Base-by-base conservation (phyloP, 2,329 filamentous ascomycete genomes). In the Exophiala aquamarina region DNA sequence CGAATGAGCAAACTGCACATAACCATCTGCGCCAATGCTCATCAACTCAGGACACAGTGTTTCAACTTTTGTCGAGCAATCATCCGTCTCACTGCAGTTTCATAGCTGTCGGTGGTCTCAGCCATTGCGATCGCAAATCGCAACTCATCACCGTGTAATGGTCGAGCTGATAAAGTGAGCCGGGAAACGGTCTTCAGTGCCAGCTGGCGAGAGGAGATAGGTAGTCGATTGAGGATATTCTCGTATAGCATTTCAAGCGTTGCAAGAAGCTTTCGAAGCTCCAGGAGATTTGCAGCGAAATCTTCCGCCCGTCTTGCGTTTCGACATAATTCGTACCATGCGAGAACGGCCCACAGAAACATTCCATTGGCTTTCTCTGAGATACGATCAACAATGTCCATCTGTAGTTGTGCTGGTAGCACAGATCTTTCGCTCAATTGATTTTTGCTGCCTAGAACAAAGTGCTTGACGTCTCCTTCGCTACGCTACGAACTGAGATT, bases 341-440 rank as follows among this genome's bases (percentile, higher is more conserved):
- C 41, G 15, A 44, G 41, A 10, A 20, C 19, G 11, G 41, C 41
- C 41, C 41, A 44, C 18, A 44, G 23, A 17, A 44, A 44, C 41
- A 44, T 44, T 11, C 11, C 19, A 15, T 28, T 7, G 3, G 41
- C 41, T 36, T 44, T 44, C n/a, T 44, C 17, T 9, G 21, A 38
- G 13, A 44, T 44, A 11, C 18, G 15, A 6, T 33, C 31, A 8
- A 44, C 41, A 19, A 44, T 44, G 11, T 44, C 19, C 11, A 3
- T 13, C 19, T 33, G 28, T 17, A 44, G 5, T 6, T 44, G 21
- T 11, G 7, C 11, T 4, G 26, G 18, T 5, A 44, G 29, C 15
- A 6, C 19, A 17, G 13, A 35, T 8, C 31, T 21, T 23, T 35
- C 28, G 9, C 11, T 11, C 13, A 44, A n/a, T 19, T 44, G 28